Evolutionary conservation across 1,284 basidiomycete genomes (phyloP).

Genomic region (Caloboletus inedulis): DNA sequence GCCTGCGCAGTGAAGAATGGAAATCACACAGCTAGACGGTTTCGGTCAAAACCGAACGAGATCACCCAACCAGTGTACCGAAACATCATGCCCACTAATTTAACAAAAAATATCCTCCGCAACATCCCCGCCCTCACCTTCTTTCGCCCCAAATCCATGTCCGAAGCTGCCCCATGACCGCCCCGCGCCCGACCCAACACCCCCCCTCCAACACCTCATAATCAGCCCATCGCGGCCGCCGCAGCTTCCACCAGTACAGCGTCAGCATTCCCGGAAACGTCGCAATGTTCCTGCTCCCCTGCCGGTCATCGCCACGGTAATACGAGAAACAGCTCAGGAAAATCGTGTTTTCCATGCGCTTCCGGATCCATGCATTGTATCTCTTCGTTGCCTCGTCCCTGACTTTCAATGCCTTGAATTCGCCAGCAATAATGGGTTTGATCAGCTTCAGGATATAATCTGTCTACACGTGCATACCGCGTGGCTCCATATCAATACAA

Average conservation of each 20-base stretch:
- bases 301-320: constrained; percentile 37
- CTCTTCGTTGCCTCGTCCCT: constrained; percentile 33
- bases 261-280: not conserved
- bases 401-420: not conserved
- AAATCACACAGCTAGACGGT: constrained; percentile 14
- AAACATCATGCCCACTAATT: not conserved
- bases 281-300: not conserved
- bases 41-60: constrained; percentile 33
- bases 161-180: constrained; percentile 2
- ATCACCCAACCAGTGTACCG: no score
- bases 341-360: constrained; percentile 26
- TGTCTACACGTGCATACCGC: constrained; percentile 47
- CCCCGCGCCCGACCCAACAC: not conserved
- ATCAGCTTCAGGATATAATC: constrained; percentile 10
- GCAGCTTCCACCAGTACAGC: not conserved
- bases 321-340: constrained; percentile 7
- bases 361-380: constrained; percentile 40
- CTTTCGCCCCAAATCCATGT: constrained; percentile 7
- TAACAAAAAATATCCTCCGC: constrained; percentile 14
- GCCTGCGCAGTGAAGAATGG: constrained; percentile 32
- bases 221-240: constrained; percentile 1
- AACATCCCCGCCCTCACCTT: constrained; percentile 20
- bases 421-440: not conserved
- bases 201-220: not conserved
- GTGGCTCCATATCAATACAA: constrained; percentile 37